phyloP scores from a whole-genome alignment of 352 stramenopile genomes.

The Phytophthora pinifolia region DNA sequence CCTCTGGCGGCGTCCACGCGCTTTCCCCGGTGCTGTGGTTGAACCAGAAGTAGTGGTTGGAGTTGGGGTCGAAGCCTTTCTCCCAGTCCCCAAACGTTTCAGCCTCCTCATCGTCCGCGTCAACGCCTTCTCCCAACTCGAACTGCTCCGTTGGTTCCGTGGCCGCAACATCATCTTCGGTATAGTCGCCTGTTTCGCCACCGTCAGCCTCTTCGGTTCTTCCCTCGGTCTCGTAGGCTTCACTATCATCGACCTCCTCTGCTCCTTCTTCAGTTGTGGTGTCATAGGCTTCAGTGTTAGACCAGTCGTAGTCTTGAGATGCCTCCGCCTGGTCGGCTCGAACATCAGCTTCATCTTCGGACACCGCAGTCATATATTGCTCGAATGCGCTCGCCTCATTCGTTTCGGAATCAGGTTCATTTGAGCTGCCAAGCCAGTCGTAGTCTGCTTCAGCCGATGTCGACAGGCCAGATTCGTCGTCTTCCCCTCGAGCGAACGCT shows the following conservation, averaged over 20 bases:
- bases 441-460: conserved; percentile 3
- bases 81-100: conserved; percentile 85
- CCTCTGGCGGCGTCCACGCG: conserved; percentile 73
- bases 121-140: conserved; percentile 43
- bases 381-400: conserved; percentile 17
- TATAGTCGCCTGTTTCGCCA: conserved; percentile 4
- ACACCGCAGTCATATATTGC: conserved; percentile 22
- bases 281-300: neutral
- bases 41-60: conserved; percentile 90
- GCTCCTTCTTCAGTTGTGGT: conserved; percentile 12
- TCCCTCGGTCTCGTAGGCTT: conserved; percentile 14
- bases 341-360: conserved; percentile 16
- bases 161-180: neutral
- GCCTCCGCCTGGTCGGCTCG: conserved; percentile 1
- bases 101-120: conserved; percentile 74
- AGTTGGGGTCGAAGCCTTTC: conserved; percentile 79
- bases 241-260: conserved; percentile 5
- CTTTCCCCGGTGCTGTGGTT: conserved; percentile 81
- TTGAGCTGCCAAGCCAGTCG: conserved; percentile 21
- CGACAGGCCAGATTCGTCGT: neutral
- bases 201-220: conserved; percentile 11
- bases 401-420: conserved; percentile 3
- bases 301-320: conserved; percentile 12
- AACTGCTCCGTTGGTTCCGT: conserved; percentile 14
- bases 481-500: neutral